phyloP scores from a whole-genome alignment of 2,329 filamentous ascomycete genomes.

The Phyllachora maydis region DNA sequence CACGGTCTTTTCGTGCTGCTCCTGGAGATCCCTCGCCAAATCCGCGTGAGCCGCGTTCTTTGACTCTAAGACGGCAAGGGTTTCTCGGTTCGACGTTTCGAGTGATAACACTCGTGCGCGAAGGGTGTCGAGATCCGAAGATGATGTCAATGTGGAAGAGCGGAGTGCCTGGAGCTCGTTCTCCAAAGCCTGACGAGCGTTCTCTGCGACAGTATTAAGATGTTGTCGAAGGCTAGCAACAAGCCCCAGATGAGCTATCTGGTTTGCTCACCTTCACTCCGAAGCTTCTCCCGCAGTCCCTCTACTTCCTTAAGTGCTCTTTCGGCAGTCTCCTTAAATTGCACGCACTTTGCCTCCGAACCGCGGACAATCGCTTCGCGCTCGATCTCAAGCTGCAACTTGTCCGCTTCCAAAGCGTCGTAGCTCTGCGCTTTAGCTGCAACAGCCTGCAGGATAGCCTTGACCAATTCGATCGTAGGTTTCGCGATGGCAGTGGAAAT shows the following conservation, averaged over 20 bases:
- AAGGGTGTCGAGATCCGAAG: slow-evolving; percentile 55
- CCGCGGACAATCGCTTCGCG: slow-evolving; percentile 75
- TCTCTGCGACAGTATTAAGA: slow-evolving; percentile 39
- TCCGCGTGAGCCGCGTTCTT: slow-evolving; percentile 76
- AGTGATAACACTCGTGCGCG: slow-evolving; percentile 69
- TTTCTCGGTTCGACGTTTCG: slow-evolving; percentile 83
- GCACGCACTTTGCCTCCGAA: slow-evolving; percentile 64
- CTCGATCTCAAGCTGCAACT: slow-evolving; percentile 78
- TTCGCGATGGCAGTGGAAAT: slow-evolving; percentile 39
- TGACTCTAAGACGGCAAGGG: slow-evolving; percentile 69
- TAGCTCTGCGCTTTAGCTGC: slow-evolving; percentile 62
- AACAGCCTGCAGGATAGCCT: slow-evolving; percentile 52
- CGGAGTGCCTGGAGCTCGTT: slow-evolving; percentile 64
- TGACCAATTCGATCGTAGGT: slow-evolving; percentile 62
- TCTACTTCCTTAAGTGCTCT: slow-evolving; percentile 71
- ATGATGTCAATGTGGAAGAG: slow-evolving; percentile 52
- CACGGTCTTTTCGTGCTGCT: slow-evolving; percentile 74
- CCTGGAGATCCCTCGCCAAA: slow-evolving; percentile 67
- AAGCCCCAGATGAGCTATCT: no score
- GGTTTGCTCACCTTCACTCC: slow-evolving; percentile 55
- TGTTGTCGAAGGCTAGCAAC: no score
- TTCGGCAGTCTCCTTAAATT: slow-evolving; percentile 62
- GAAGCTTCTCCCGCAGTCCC: slow-evolving; percentile 60
- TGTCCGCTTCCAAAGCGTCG: slow-evolving; percentile 67
- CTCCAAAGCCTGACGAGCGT: slow-evolving; percentile 51